Base-by-base conservation (phyloP, 202 grass and related monocot genomes). In the Alloteropsis angusta region DNA sequence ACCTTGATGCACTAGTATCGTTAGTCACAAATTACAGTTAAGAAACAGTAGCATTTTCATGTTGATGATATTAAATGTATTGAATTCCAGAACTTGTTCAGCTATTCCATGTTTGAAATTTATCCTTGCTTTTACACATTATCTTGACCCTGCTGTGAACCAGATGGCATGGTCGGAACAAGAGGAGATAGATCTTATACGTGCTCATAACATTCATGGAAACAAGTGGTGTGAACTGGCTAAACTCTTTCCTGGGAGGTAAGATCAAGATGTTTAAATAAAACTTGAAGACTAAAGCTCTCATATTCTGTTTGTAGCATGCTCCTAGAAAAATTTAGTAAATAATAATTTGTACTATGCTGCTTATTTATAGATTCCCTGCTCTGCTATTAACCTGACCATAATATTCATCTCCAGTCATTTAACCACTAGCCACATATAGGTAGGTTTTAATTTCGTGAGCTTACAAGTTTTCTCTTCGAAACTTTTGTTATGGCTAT, bases 191-290 rank as follows among this genome's bases (percentile, higher is more conserved):
- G 35, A 18, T 60, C 56, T 92, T 17, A 75, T 92, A 65, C 56
- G 28, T 76, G 89, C 78, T 77, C 80, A 92, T 80, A 62, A 77
- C 71, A 78, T 83, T 46, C 74, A 80, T 83, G 89, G 89, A 85
- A 80, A 76, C 60, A 87, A 84, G 17, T 91, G 88, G 88, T 45
- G 41, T 85, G 23, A 82, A 64, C n/a, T 91, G n/a, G 71, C 70
- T 46, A 85, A 91, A 34, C 35, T 79, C 79, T 79, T 91, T 74
- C 89, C 89, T 57, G 89, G 85, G 56, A 87, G 89, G 89, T 87
- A 44, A 87, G 78, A 59, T 58, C 60, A 22, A 68, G 25, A 76
- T 66, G 22, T 41, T 28, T 4, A 45, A 75, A 76, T 43, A 61
- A 68, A 69, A 65, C 4, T 18, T 6, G 39, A 58, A 44, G 19